These are phyloP conservation scores for Penicillium samsonianum DNA, from an alignment of 495 filamentous ascomycete genomes.

Conservation along the genomic window DNA sequence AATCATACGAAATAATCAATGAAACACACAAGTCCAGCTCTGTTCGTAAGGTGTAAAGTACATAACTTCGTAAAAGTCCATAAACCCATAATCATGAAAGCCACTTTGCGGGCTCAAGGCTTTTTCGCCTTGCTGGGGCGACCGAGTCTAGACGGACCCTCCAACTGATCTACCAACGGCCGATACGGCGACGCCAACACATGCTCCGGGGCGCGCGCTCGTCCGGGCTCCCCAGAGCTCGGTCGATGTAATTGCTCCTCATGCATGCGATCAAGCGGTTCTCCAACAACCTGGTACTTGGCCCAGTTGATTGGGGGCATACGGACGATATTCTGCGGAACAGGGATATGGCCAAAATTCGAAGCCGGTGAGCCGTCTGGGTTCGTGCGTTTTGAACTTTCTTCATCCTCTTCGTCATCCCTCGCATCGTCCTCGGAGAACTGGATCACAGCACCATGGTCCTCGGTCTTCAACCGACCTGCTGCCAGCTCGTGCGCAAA, in stretches of 20 bases:
- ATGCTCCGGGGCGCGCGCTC: conserved; percentile 48
- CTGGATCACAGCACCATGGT: conserved; percentile 43
- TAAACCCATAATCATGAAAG: conserved; percentile 12
- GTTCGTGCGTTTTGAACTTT: conserved; percentile 18
- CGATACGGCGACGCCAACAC: conserved; percentile 72
- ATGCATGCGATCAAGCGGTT: conserved; percentile 79
- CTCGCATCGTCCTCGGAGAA: conserved; percentile 38
- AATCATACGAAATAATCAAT: background rate
- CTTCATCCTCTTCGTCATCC: conserved; percentile 40
- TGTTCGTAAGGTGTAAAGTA: conserved; percentile 7
- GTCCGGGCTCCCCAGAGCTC: conserved; percentile 53
- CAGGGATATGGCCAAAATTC: conserved; percentile 61
- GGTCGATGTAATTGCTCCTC: conserved; percentile 71
- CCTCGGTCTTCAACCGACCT: conserved; percentile 51
- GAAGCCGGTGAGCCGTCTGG: conserved; percentile 29
- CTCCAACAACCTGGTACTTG: conserved; percentile 82
- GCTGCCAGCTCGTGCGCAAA: conserved; percentile 64
- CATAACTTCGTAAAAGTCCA: conserved; percentile 13
- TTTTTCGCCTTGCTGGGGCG: conserved; percentile 41
- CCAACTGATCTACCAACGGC: conserved; percentile 66
- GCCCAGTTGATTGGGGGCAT: conserved; percentile 88
- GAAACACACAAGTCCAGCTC: background rate
- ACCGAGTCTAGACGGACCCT: conserved; percentile 45
- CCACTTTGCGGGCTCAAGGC: conserved; percentile 16
- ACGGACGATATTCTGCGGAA: conserved; percentile 79